Evolutionary conservation across 2,329 filamentous ascomycete species (phyloP), one percentile per base, ranked within the genome.

Genomic region (Scedosporium apiospermum): DNA sequence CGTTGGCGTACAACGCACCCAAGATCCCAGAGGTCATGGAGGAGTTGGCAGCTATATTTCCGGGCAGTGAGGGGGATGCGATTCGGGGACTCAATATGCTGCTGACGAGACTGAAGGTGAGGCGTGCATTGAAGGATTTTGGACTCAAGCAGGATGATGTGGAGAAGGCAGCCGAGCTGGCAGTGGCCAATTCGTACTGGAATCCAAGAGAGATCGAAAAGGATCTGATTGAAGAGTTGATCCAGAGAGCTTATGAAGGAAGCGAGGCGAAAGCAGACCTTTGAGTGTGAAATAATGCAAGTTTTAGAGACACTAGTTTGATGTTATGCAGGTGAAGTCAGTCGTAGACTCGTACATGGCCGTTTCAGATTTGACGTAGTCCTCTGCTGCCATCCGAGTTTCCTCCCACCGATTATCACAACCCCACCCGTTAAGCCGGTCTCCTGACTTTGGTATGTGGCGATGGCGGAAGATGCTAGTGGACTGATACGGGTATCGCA

Each of bases 1-100:
- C 83, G 0, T 72, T 88, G 3, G 81, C 84, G 2, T 88, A 87
- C 69, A 87, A 87, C 65, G 81, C 82, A 0, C 82, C 83, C 0
- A 74, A 72, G 0, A 78, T 85, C 2, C 80, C 82, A 0, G 75
- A 78, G 3, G 77, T 76, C 0, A 82, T 86, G 78, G 72, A 72
- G 59, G 76, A 76, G 64, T 69, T 88, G 34, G 83, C 82, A 0
- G 76, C 76, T 1, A 80, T 73, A 1, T 69, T 88, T 7, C 84
- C 84, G 0, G 82, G 74, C 2, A 83, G 81, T 65, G 74, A 85
- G 27, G 83, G 83, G 0, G 82, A 87, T 70, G 82, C 84, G 1
- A 78, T 84, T 18, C 73, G 75, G 21, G 84, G 84, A 0, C 67
- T 87, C 61, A 87, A 88, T 66, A 69, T 78, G 1, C 72, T 88